Conservation (phyloP, 768 basidiomycete species). For the Dendrothele bispora region DNA sequence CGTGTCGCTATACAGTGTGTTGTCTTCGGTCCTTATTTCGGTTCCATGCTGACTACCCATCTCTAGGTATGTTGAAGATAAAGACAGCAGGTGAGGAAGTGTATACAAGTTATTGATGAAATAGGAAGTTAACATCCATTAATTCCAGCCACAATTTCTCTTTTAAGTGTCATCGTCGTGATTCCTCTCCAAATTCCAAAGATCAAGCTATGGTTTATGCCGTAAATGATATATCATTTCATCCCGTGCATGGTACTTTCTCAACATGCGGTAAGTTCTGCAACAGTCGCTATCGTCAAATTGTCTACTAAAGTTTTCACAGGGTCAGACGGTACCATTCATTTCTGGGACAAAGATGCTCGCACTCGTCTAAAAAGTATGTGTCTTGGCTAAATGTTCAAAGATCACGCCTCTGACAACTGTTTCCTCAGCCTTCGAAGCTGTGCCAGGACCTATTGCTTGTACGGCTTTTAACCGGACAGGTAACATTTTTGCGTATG, state of each 20-base stretch:
- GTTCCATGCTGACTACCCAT: slow-evolving; percentile 1
- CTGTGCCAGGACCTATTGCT: slow-evolving; percentile 73
- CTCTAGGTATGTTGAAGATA: slow-evolving; percentile 81
- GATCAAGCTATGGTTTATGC: slow-evolving; percentile 74
- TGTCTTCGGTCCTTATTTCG: slow-evolving; percentile 2
- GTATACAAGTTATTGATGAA: neutral
- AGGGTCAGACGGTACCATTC: slow-evolving; percentile 85
- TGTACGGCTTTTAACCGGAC: slow-evolving; percentile 85
- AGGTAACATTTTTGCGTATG: slow-evolving; percentile 88
- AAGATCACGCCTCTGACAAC: slow-evolving; percentile 1
- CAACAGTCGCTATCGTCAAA: slow-evolving; percentile 15
- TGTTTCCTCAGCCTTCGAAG: slow-evolving; percentile 60
- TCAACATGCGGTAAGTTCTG: slow-evolving; percentile 64
- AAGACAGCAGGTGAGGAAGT: slow-evolving; percentile 59
- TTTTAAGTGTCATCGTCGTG: slow-evolving; percentile 80
- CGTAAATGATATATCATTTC: slow-evolving; percentile 86
- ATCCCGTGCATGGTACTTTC: slow-evolving; percentile 83
- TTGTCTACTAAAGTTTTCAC: slow-evolving; percentile 14
- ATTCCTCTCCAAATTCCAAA: slow-evolving; percentile 53
- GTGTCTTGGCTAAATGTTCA: too few species aligned
- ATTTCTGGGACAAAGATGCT: slow-evolving; percentile 95
- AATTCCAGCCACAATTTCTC: slow-evolving; percentile 71
- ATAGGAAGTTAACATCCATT: neutral
- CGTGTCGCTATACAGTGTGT: slow-evolving; percentile 95
- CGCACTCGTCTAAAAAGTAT: slow-evolving; percentile 89